A percentile compares a stretch with the other conserved stretches of the same genome.
phyloP scores from a whole-genome alignment of 2,329 filamentous ascomycete species.

The Phyllosticta capitalensis region DNA sequence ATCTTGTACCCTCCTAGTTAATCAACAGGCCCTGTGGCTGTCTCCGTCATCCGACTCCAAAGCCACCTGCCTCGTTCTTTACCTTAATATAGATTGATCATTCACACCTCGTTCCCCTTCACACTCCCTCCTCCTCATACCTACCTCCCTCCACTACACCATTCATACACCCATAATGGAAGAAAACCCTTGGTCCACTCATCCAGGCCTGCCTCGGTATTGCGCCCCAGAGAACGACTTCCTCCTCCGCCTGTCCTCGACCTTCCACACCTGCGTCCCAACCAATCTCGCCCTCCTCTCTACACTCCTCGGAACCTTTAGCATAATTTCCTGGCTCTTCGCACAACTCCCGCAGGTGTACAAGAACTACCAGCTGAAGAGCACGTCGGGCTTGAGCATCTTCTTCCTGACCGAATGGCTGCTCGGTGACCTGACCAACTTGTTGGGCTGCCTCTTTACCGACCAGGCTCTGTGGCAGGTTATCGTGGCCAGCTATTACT shows the following conservation, averaged over 20 bases:
- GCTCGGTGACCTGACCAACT: constrained; percentile 53
- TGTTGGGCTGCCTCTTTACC: constrained; percentile 54
- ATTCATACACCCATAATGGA: background rate
- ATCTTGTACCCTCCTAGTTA: background rate
- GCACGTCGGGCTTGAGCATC: constrained; percentile 54
- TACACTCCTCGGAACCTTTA: constrained; percentile 49
- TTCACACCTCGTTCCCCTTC: background rate
- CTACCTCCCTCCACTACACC: background rate
- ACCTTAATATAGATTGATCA: background rate
- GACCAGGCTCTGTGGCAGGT: constrained; percentile 58
- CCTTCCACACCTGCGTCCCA: constrained; percentile 54
- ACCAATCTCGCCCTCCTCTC: constrained; percentile 54
- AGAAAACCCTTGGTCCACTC: constrained; percentile 20
- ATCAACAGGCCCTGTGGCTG: background rate
- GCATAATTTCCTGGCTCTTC: constrained; percentile 59
- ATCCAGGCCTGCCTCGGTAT: constrained; percentile 40
- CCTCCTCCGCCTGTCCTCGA: constrained; percentile 47
- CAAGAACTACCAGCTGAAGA: constrained; percentile 56
- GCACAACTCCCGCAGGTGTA: constrained; percentile 61
- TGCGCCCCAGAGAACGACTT: constrained; percentile 52
- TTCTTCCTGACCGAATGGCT: constrained; percentile 60
- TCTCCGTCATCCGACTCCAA: background rate
- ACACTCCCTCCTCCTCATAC: background rate
- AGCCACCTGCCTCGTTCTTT: background rate
- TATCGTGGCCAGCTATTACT: constrained; percentile 56